A percentile compares a stretch with the other conserved stretches of the same genome.
Evolutionary conservation across 1,139 yeast genomes (phyloP).

Genomic region (Pichia sp.): DNA sequence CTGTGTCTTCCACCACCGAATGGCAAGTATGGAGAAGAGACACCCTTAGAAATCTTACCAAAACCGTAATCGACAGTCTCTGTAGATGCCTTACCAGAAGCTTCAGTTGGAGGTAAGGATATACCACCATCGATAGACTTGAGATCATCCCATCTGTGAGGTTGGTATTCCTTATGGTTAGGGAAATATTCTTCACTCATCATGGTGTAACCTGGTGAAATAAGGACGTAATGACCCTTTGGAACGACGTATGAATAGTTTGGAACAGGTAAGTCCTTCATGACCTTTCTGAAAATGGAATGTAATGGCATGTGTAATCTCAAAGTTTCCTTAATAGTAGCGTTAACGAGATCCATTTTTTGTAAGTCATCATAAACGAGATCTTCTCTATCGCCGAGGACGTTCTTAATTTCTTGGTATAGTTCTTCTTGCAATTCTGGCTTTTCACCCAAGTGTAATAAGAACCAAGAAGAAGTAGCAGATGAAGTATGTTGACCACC

Average conservation of each 20-base stretch:
- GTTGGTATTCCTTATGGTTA: conserved; percentile 60
- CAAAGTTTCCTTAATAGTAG: conserved; percentile 84
- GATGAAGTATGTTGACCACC: conserved; percentile 99
- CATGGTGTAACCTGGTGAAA: conserved; percentile 90
- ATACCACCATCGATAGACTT: conserved; percentile 34
- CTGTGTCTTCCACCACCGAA: conserved; percentile 99
- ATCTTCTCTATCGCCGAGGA: conserved; percentile 46
- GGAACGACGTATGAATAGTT: conserved; percentile 79
- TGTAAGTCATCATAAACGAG: conserved; percentile 77
- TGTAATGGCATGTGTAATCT: conserved; percentile 96
- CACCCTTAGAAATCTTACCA: conserved; percentile 95
- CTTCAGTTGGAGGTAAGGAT: conserved; percentile 20
- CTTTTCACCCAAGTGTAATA: conserved; percentile 81
- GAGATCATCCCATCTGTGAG: conserved; percentile 77
- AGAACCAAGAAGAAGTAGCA: conserved; percentile 91
- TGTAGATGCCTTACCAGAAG: conserved; percentile 30
- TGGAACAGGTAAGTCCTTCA: conserved; percentile 72
- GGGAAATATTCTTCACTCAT: conserved; percentile 74
- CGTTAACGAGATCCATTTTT: conserved; percentile 73
- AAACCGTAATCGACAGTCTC: conserved; percentile 87
- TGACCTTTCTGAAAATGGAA: conserved; percentile 89
- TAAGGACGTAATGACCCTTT: conserved; percentile 80
- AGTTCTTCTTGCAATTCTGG: conserved; percentile 80
- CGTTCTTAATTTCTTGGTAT: conserved; percentile 61
- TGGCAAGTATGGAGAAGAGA: conserved; percentile 89